Base-by-base conservation (phyloP, 768 basidiomycete species). In the Tulasnella sp. region DNA sequence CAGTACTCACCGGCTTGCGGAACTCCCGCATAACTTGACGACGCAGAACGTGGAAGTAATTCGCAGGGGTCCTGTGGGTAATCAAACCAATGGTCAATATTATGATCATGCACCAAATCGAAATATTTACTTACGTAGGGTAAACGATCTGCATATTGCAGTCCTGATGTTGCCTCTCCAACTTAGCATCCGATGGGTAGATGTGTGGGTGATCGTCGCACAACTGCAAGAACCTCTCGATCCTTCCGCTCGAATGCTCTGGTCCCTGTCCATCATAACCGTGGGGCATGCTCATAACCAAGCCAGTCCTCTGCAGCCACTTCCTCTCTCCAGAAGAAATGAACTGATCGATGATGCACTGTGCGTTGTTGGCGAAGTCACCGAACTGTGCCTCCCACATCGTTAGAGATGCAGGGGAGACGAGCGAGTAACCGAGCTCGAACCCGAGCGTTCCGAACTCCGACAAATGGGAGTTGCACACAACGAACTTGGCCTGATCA, bases 361-460 rank as follows among this genome's bases (percentile, higher is more conserved):
- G 95, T 2, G 94, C 95, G 65, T 89, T 94, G 76, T 98, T 97
- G 32, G 87, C 93, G 70, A 97, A 98, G 73, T 97, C 95, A 70
- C 95, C 95, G 68, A 98, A 94, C 71, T 98, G 95, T 15, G 95
- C 96, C 71, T 98, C 96, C 96, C 95, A 99, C 68, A 99, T 85
- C 15, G 91, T 91, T 64, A 99, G 78, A 26, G 83, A 77, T 68
- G 91, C 84, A 19, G 95, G 96, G 13, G 92, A 95, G 56, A 98
- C 96, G 64, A 98, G 84, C 4, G 96, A 99, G 73, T 99, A 99
- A 8, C 95, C 95, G 29, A 99, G 83, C 72, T 99, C 95, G 72
- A 98, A 99, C 42, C 95, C 95, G 61, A 99, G 87, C 2, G 84
- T 77, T 63, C 95, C 96, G 68, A 76, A 99, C 72, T 99, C 96